Conservation (phyloP, 306 rosid species). For the Cicer yamashitae region DNA sequence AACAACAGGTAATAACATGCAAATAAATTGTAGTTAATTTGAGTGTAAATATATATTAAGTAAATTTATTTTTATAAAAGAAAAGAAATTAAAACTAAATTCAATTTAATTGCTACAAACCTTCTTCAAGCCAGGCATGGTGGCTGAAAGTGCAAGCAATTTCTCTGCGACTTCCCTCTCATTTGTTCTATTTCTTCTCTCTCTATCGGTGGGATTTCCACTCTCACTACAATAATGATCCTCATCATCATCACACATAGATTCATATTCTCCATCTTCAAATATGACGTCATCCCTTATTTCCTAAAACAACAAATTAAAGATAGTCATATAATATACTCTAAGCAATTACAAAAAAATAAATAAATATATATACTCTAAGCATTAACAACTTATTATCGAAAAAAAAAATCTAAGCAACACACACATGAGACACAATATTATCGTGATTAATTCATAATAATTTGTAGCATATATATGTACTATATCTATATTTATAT, state of each 20-base stretch:
- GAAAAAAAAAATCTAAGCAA: neutral
- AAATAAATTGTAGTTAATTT: no score
- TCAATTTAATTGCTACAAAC: no score
- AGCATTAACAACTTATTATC: no score
- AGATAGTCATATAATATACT: neutral
- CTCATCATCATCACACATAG: slow-evolving; percentile 5
- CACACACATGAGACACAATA: neutral
- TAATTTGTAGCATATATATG: neutral
- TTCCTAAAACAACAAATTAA: slow-evolving; percentile 29
- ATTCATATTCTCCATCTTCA: slow-evolving; percentile 36
- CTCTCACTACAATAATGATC: neutral
- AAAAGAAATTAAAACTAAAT: no score
- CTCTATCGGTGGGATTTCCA: neutral
- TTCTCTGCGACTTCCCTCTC: no score
- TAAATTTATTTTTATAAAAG: no score
- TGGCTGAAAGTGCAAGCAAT: no score
- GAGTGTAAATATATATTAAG: no score
- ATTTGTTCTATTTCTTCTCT: neutral
- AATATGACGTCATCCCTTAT: neutral
- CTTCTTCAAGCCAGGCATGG: no score
- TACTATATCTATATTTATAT: neutral
- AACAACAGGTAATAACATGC: no score
- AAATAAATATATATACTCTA: no score
- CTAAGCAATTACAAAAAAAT: neutral
- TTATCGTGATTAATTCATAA: neutral